Evolutionary conservation across 306 rosid genomes (phyloP).

Genomic region (Sphenostylis stenocarpa): DNA sequence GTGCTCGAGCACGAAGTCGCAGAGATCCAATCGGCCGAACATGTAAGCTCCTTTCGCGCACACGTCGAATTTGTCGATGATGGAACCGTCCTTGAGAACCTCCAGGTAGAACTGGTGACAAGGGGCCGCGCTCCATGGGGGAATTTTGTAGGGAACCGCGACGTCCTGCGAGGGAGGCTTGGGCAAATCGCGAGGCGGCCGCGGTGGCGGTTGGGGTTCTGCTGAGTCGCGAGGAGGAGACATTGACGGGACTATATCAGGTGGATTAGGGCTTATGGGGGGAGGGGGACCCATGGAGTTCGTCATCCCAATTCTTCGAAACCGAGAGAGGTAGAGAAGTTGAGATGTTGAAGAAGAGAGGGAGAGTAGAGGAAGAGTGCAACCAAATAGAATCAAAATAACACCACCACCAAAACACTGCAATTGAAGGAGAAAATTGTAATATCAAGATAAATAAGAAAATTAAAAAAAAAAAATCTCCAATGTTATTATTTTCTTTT

Average conservation of each 20-base stretch:
- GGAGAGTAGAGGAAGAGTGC: too few species aligned
- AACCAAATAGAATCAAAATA: too few species aligned
- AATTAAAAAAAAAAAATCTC: too few species aligned
- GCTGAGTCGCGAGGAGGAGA: slow-evolving; percentile 13
- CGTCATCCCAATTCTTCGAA: not conserved
- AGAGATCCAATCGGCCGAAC: slow-evolving; percentile 91
- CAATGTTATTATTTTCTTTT: too few species aligned
- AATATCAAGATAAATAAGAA: too few species aligned
- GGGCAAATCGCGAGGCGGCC: slow-evolving; percentile 3
- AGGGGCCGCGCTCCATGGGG: slow-evolving; percentile 81
- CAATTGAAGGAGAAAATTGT: too few species aligned
- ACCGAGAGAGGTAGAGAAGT: not conserved
- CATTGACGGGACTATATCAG: not conserved
- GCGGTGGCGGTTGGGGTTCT: slow-evolving; percentile 15
- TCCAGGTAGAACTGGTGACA: slow-evolving; percentile 75
- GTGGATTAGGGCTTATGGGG: slow-evolving; percentile 10
- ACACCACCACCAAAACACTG: too few species aligned
- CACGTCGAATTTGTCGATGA: slow-evolving; percentile 61
- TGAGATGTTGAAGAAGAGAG: not conserved
- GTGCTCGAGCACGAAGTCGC: slow-evolving; percentile 88
- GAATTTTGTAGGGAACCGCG: slow-evolving; percentile 70
- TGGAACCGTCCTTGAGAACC: slow-evolving; percentile 84
- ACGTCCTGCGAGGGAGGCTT: slow-evolving; percentile 43
- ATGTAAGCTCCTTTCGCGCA: slow-evolving; percentile 85
- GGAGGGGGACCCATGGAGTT: slow-evolving; percentile 7